phyloP scores from a whole-genome alignment of 495 filamentous ascomycete species.

The Aspergillus diversus region DNA sequence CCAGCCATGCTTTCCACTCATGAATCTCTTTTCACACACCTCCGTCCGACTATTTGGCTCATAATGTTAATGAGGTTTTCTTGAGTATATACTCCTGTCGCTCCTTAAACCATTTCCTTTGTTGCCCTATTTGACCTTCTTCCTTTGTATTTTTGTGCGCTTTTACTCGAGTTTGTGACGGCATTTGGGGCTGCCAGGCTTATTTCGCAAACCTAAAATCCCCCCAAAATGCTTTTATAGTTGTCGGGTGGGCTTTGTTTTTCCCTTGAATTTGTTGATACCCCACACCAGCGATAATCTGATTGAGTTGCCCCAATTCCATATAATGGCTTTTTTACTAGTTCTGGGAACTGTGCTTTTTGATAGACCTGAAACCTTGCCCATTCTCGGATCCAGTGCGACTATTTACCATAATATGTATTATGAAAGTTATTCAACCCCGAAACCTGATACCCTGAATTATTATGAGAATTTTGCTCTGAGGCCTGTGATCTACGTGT shows the following conservation, averaged over 20 bases:
- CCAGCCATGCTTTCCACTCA: not conserved
- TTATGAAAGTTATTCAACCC: slow-evolving; percentile 3
- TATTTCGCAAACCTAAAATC: slow-evolving; percentile 1
- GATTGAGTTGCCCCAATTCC: slow-evolving; percentile 27
- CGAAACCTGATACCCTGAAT: not conserved
- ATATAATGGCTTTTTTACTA: slow-evolving; percentile 19
- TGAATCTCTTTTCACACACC: not conserved
- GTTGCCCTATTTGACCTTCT: slow-evolving; percentile 19
- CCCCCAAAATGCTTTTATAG: slow-evolving; percentile 9
- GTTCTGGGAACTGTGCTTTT: slow-evolving; percentile 17
- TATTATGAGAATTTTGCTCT: not conserved
- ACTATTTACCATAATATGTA: slow-evolving; percentile 23
- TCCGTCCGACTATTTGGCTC: not conserved
- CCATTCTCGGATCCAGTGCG: slow-evolving; percentile 26
- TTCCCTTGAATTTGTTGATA: slow-evolving; percentile 44
- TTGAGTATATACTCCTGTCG: slow-evolving; percentile 32
- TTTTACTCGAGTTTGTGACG: slow-evolving; percentile 13
- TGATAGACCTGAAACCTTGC: slow-evolving; percentile 26
- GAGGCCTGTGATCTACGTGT: not conserved
- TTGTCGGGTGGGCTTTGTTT: slow-evolving; percentile 26
- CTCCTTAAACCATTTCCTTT: slow-evolving; percentile 40
- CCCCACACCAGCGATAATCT: slow-evolving; percentile 43
- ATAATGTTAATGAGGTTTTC: slow-evolving; percentile 6
- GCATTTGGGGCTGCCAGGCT: slow-evolving; percentile 18
- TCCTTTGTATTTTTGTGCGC: slow-evolving; percentile 14